Conservation (phyloP, 805 yeast genomes). For the Cyberlindnera euphorbiiphila region DNA sequence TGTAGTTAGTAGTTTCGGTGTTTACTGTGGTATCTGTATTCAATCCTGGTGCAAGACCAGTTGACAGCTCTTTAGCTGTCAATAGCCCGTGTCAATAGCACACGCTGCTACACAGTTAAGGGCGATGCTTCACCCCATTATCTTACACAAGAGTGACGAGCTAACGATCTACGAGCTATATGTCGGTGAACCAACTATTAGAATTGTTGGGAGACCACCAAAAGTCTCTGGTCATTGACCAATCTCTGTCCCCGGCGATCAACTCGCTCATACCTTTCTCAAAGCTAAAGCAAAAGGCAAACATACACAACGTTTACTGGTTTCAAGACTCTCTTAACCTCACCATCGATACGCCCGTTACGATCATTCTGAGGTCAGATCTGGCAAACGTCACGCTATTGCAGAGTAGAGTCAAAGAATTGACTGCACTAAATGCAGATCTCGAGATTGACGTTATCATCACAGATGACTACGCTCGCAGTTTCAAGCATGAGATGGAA, state of each 20-base stretch:
- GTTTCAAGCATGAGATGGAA: constrained; percentile 34
- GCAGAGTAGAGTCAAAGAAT: constrained; percentile 18
- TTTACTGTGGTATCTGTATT: too few relatives aligned
- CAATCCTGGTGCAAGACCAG: too few relatives aligned
- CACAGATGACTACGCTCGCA: constrained; percentile 35
- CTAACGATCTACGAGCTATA: background rate
- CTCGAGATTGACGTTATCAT: constrained; percentile 25
- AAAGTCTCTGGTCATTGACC: constrained; percentile 37
- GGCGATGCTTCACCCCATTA: too few relatives aligned
- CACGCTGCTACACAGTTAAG: too few relatives aligned
- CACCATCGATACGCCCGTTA: constrained; percentile 15
- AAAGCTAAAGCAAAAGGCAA: constrained; percentile 43
- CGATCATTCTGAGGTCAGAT: constrained; percentile 26
- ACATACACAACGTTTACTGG: constrained; percentile 49
- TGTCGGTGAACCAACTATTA: constrained; percentile 12
- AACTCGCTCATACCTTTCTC: constrained; percentile 56
- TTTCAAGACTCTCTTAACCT: constrained; percentile 29
- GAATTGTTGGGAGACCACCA: constrained; percentile 27
- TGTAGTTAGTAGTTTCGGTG: too few relatives aligned
- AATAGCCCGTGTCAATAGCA: too few relatives aligned
- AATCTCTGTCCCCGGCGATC: constrained; percentile 42
- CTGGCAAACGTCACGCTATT: constrained; percentile 17
- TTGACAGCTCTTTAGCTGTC: too few relatives aligned
- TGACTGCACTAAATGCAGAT: constrained; percentile 13
- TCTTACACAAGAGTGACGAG: too few relatives aligned